Conservation (phyloP, 495 filamentous ascomycete species). For the Opeltia flavorubescens region DNA sequence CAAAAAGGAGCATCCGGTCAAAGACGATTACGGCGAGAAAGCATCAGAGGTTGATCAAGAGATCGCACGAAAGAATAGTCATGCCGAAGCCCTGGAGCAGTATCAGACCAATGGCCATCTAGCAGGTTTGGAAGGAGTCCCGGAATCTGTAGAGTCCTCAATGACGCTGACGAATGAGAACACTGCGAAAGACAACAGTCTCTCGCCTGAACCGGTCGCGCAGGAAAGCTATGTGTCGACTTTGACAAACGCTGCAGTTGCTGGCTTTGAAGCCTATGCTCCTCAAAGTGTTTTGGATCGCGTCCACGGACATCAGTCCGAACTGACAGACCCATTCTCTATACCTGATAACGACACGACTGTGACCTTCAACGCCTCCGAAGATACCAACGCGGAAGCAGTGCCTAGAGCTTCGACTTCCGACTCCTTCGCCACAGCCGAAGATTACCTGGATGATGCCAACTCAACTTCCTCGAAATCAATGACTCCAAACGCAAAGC, state of each 20-base stretch:
- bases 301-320: conserved; percentile 23
- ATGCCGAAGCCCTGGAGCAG: conserved; percentile 11
- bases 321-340: neutral
- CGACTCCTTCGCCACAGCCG: conserved; percentile 24
- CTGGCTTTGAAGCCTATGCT: conserved; percentile 27
- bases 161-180: conserved; percentile 8
- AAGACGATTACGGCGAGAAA: conserved; percentile 24
- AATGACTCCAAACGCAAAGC: conserved; percentile 5
- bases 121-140: conserved; percentile 15
- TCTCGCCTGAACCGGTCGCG: conserved; percentile 4
- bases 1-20: conserved; percentile 32
- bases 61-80: neutral
- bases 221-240: conserved; percentile 29
- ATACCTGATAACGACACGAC: conserved; percentile 7
- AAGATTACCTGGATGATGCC: conserved; percentile 16
- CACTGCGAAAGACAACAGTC: conserved; percentile 10
- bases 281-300: conserved; percentile 37
- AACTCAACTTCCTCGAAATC: conserved; percentile 5
- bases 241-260: conserved; percentile 27
- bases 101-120: conserved; percentile 24
- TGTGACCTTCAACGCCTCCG: conserved; percentile 1
- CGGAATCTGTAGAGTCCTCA: conserved; percentile 10
- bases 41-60: conserved; percentile 11
- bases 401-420: conserved; percentile 23
- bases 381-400: conserved; percentile 12